phyloP scores from a whole-genome alignment of 2,329 filamentous ascomycete genomes.

The Pestalotiopsis sp. region DNA sequence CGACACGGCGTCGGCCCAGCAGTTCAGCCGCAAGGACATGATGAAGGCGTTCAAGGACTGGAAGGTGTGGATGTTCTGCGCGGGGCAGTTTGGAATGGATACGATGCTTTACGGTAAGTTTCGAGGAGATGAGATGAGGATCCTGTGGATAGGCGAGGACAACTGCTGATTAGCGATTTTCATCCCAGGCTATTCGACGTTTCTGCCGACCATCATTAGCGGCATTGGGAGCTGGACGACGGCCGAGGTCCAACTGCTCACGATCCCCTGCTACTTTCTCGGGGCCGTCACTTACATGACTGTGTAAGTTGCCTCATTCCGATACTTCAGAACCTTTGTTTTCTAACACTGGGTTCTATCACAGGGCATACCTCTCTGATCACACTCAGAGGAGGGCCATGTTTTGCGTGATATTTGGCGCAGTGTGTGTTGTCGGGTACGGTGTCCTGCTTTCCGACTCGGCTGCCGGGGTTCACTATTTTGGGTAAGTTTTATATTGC shows the following conservation, averaged over 20 bases:
- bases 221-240: conserved; percentile 66
- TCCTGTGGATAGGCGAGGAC: too few species aligned
- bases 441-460: conserved; percentile 66
- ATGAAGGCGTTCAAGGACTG: conserved; percentile 70
- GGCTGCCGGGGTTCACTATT: conserved; percentile 68
- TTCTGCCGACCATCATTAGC: conserved; percentile 78
- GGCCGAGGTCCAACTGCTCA: conserved; percentile 73
- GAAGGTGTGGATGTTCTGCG: conserved; percentile 73
- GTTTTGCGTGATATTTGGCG: conserved; percentile 64
- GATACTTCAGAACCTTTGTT: not conserved
- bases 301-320: conserved; percentile 29
- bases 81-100: conserved; percentile 73
- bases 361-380: conserved; percentile 66
- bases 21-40: conserved; percentile 63
- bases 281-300: conserved; percentile 72
- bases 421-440: conserved; percentile 69
- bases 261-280: conserved; percentile 76
- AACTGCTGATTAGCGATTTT: too few species aligned
- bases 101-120: conserved; percentile 70
- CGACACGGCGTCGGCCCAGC: conserved; percentile 46
- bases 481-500: too few species aligned
- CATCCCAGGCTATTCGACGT: conserved; percentile 78
- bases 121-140: too few species aligned
- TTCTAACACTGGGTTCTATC: not conserved
- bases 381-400: conserved; percentile 66